Base-by-base conservation (phyloP, 164 flowering plant genomes). In the Nymphaea thermarum region DNA sequence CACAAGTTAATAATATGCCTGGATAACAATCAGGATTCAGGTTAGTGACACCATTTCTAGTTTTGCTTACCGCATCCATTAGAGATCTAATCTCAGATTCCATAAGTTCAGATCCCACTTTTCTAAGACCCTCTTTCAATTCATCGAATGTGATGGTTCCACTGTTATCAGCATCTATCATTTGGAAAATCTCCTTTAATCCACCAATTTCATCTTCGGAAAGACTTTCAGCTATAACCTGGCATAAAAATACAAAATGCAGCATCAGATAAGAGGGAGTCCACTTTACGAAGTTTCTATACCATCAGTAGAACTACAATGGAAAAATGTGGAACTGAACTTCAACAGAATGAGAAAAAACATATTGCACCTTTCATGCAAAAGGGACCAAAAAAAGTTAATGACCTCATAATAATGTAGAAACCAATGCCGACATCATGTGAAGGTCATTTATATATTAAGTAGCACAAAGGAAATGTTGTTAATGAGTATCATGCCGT, bases 151-250 rank as follows among this genome's bases (percentile, higher is more conserved):
- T 91, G 66, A 91, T 89, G 42, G 93, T 71, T 41, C 96, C 97
- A 75, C 96, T 91, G 63, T 77, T 85, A 72, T 89, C 96, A 42
- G 91, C 80, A 74, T 91, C 97, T 55, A 91, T 84, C 96, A 89
- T 91, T 75, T 83, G 87, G 79, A 91, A 91, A 75, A 91, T 68
- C 81, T 89, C 93, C 77, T 84, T 89, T 72, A 91, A 74, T 43
- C 98, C 98, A 43, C 96, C 98, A 64, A 91, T 91, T 78, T 91
- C 98, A 80, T 91, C 98, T 69, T 91, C 98, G 0, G 98, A 91
- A 43, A 91, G 82, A 66, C 87, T 85, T 75, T 91, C 96, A 51
- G 98, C 98, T 55, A 91, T 91, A 64, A 91, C 96, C 98, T 91
- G 83, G 43, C 42, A 17, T 51, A 51, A 8, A 51, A 51, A 8